Evolutionary conservation across 1,284 basidiomycete species (phyloP).

Genomic region (Mrakiaceae sp.): DNA sequence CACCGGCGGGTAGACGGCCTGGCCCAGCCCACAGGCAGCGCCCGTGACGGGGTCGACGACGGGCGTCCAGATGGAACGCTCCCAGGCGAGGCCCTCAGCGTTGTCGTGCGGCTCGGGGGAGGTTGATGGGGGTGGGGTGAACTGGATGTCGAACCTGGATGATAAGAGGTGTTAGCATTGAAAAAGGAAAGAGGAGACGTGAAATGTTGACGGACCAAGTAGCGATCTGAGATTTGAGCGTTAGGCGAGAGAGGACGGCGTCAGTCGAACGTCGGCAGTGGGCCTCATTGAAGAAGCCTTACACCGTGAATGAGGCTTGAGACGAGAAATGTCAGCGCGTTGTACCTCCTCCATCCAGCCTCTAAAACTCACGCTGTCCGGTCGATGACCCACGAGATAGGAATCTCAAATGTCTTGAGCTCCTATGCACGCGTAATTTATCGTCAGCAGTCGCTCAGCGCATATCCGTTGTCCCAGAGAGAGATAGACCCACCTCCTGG

Average conservation of each 20-base stretch:
- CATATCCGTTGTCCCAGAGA: not conserved
- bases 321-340: not conserved
- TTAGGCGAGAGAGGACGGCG: not conserved
- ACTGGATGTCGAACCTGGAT: conserved; percentile 16
- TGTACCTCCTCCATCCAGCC: too few species aligned
- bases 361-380: conserved; percentile 21
- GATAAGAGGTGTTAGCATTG: not conserved
- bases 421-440: conserved; percentile 17
- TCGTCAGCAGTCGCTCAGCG: not conserved
- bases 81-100: conserved; percentile 5
- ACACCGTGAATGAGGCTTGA: conserved; percentile 31
- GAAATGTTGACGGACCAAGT: conserved; percentile 35
- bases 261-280: not conserved
- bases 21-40: not conserved
- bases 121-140: not conserved
- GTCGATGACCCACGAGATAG: conserved; percentile 30
- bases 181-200: conserved; percentile 17
- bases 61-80: conserved; percentile 4
- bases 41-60: not conserved
- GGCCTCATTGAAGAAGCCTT: conserved; percentile 16
- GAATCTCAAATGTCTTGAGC: conserved; percentile 31
- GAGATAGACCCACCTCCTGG: conserved; percentile 17
- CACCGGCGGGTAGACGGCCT: conserved; percentile 7
- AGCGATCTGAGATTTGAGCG: conserved; percentile 25
- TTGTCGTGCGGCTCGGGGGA: not conserved